These are phyloP conservation scores for Flagelloscypha sp. DNA, from an alignment of 768 basidiomycete species.

Conservation along the genomic window DNA sequence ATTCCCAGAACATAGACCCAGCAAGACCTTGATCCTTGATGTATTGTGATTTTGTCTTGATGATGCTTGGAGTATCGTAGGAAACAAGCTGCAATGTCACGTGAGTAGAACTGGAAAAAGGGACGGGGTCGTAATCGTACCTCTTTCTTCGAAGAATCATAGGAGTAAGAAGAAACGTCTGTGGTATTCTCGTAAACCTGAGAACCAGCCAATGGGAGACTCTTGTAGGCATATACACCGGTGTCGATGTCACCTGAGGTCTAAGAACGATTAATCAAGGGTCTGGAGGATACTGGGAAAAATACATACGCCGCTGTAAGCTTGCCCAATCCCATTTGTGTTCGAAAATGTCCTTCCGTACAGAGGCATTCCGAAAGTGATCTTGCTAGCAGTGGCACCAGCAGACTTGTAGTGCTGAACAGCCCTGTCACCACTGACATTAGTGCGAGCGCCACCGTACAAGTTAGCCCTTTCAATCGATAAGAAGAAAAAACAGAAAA, in stretches of 20 bases:
- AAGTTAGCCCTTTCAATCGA: conserved; percentile 59
- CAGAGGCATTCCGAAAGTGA: conserved; percentile 69
- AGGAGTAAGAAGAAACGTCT: conserved; percentile 72
- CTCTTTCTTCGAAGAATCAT: conserved; percentile 58
- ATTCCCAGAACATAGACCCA: conserved; percentile 74
- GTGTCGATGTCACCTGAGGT: conserved; percentile 49
- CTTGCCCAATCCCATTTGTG: conserved; percentile 55
- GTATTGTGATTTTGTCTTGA: conserved; percentile 59
- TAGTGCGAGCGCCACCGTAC: conserved; percentile 55
- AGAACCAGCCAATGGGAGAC: conserved; percentile 56
- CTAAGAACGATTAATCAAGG: background rate
- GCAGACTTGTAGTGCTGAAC: conserved; percentile 49
- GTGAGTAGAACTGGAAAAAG: too few relatives aligned
- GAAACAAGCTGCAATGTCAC: too few relatives aligned
- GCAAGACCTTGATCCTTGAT: conserved; percentile 50
- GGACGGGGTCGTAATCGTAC: too few relatives aligned
- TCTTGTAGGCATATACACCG: conserved; percentile 72
- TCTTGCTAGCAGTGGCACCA: conserved; percentile 59
- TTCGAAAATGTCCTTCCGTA: conserved; percentile 75
- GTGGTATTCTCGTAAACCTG: conserved; percentile 57
- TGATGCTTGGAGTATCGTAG: conserved; percentile 69
- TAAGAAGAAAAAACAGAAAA: background rate
- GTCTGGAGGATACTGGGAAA: background rate
- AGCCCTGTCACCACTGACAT: conserved; percentile 60
- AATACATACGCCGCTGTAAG: conserved; percentile 62